Percentiles rank a stretch among this genome's conserved stretches.
Evolutionary conservation across 2,329 filamentous ascomycete genomes (phyloP).

Genomic region (Alternaria consortialis): DNA sequence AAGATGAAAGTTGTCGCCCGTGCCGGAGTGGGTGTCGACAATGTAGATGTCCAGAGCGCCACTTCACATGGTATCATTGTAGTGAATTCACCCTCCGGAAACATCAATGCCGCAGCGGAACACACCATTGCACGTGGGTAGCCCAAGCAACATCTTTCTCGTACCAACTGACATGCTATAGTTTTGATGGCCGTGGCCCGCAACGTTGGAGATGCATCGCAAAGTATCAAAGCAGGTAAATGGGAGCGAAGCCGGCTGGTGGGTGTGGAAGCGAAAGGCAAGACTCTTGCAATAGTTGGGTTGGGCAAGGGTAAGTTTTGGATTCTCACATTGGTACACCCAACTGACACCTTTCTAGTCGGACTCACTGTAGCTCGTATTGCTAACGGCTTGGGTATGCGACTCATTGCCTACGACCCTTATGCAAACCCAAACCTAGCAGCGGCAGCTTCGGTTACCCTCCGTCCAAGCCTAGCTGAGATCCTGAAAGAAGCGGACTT

Average conservation of each 20-base stretch:
- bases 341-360: constrained; percentile 56
- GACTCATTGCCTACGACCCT: constrained; percentile 76
- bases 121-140: constrained; percentile 70
- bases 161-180: constrained; percentile 34
- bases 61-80: constrained; percentile 79
- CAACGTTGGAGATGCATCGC: constrained; percentile 75
- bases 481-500: constrained; percentile 76
- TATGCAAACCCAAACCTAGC: constrained; percentile 80
- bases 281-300: constrained; percentile 79
- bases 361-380: constrained; percentile 83
- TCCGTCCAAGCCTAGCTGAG: constrained; percentile 66
- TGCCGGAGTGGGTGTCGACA: constrained; percentile 82
- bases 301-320: constrained; percentile 71
- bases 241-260: constrained; percentile 81
- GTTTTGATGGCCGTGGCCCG: constrained; percentile 77
- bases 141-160: not conserved
- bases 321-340: fast-evolving
- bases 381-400: constrained; percentile 80
- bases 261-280: constrained; percentile 79
- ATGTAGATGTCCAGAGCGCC: constrained; percentile 78
- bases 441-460: constrained; percentile 69
- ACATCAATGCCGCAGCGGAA: constrained; percentile 82
- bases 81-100: constrained; percentile 80
- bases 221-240: constrained; percentile 73
- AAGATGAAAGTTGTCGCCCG: constrained; percentile 80